Evolutionary conservation across 1,139 yeast genomes (phyloP).

Genomic region (Diutina ranongensis): DNA sequence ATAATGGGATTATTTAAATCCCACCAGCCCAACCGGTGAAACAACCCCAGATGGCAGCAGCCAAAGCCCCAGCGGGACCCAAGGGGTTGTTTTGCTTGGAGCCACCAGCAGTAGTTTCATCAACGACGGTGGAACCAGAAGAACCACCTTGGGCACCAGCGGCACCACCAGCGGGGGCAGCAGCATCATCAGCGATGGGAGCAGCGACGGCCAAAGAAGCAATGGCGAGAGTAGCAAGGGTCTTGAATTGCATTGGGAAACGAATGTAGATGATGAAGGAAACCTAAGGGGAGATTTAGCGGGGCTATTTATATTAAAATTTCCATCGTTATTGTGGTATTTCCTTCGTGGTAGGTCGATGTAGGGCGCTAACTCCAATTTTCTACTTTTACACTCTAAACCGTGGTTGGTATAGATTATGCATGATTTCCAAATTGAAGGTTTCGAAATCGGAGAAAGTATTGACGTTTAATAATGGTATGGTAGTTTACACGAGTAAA

Average conservation of each 20-base stretch:
- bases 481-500: no score
- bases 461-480: no score
- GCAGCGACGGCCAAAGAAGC: slow-evolving; percentile 3
- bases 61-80: slow-evolving; percentile 1
- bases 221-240: slow-evolving; percentile 3
- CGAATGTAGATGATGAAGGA: neutral
- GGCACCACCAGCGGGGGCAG: neutral
- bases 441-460: no score
- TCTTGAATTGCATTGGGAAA: slow-evolving; percentile 2
- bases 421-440: no score
- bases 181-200: neutral
- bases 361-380: no score
- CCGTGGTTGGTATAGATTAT: no score
- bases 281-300: neutral
- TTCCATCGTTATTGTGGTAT: no score
- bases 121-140: neutral
- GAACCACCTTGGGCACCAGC: neutral
- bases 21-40: neutral
- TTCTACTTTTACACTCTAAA: no score
- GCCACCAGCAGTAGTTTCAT: neutral
- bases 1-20: neutral
- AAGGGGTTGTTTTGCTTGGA: neutral
- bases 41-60: slow-evolving; percentile 4
- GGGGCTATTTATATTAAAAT: neutral
- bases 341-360: no score